Conservation (phyloP, 805 yeast species). For the Blastobotrys terrestris region DNA sequence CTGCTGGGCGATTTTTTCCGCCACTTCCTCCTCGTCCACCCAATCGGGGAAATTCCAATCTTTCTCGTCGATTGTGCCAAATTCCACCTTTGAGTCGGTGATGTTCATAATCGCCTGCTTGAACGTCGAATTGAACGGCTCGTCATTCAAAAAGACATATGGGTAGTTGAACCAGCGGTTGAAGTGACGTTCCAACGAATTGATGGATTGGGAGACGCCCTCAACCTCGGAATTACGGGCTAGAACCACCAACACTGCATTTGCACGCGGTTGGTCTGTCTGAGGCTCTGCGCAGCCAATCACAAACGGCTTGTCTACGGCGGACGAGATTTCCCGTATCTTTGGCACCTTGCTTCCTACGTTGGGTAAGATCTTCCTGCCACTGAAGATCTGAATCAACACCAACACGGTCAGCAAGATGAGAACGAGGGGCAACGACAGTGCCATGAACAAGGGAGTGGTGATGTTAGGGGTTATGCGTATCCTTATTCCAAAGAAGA, state of each 20-base stretch:
- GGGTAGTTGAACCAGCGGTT: slow-evolving; percentile 94
- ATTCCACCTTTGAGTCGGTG: slow-evolving; percentile 59
- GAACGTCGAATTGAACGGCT: slow-evolving; percentile 62
- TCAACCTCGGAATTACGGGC: slow-evolving; percentile 75
- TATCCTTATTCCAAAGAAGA: slow-evolving; percentile 10
- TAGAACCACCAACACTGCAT: slow-evolving; percentile 79
- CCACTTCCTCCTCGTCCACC: slow-evolving; percentile 38
- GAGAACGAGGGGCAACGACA: slow-evolving; percentile 3
- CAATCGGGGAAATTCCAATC: slow-evolving; percentile 68
- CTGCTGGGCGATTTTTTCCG: slow-evolving; percentile 60
- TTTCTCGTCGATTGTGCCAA: slow-evolving; percentile 54
- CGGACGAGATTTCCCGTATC: slow-evolving; percentile 11
- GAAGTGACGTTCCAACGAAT: slow-evolving; percentile 76
- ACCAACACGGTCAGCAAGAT: slow-evolving; percentile 1
- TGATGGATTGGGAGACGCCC: slow-evolving; percentile 70
- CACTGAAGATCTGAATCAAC: background rate
- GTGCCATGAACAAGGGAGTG: slow-evolving; percentile 10
- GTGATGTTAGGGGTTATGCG: slow-evolving; percentile 13
- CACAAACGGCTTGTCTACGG: slow-evolving; percentile 42
- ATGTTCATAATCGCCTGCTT: slow-evolving; percentile 42
- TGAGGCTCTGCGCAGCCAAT: slow-evolving; percentile 46
- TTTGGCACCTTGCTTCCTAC: slow-evolving; percentile 5
- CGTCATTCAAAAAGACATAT: slow-evolving; percentile 84
- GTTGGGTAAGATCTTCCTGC: background rate
- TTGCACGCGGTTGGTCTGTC: slow-evolving; percentile 45